A percentile compares a stretch with the other conserved stretches of the same genome.
Conservation (phyloP, 306 rosid genomes). For the Gillenia trifoliata region DNA sequence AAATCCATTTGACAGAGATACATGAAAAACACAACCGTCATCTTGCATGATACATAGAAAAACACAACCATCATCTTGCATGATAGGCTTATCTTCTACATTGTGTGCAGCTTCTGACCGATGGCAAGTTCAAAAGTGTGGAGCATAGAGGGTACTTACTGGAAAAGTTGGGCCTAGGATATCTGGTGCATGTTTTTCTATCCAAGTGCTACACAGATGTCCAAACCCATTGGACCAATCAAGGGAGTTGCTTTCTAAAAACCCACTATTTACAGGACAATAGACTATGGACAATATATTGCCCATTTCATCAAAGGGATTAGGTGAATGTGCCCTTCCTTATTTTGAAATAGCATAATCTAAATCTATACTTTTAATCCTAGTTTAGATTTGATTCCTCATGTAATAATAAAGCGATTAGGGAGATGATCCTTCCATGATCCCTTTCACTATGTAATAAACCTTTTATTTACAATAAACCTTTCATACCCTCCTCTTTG, state of each 20-base stretch:
- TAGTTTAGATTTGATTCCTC: too few relatives aligned
- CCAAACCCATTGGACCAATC: constrained; percentile 50
- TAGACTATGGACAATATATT: constrained; percentile 47
- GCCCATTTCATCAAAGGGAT: constrained; percentile 51
- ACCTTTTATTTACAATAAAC: too few relatives aligned
- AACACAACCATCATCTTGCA: too few relatives aligned
- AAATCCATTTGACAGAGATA: too few relatives aligned
- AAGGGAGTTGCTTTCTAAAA: constrained; percentile 39
- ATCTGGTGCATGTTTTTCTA: constrained; percentile 70
- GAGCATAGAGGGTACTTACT: constrained; percentile 64
- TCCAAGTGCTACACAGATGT: constrained; percentile 42
- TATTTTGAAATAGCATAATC: constrained; percentile 27
- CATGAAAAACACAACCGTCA: too few relatives aligned
- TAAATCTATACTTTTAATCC: too few relatives aligned
- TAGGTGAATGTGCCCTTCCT: constrained; percentile 55
- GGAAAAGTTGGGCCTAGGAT: constrained; percentile 56
- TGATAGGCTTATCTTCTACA: not conserved
- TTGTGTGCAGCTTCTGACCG: constrained; percentile 52
- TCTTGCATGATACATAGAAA: too few relatives aligned
- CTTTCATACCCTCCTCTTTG: too few relatives aligned
- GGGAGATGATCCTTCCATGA: too few relatives aligned
- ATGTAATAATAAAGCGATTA: too few relatives aligned
- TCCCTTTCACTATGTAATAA: too few relatives aligned
- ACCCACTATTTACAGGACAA: constrained; percentile 58
- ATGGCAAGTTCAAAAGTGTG: constrained; percentile 70